Percentiles rank a stretch among this genome's conserved stretches.
Conservation (phyloP, 768 basidiomycete genomes). For the Boletus sp. region DNA sequence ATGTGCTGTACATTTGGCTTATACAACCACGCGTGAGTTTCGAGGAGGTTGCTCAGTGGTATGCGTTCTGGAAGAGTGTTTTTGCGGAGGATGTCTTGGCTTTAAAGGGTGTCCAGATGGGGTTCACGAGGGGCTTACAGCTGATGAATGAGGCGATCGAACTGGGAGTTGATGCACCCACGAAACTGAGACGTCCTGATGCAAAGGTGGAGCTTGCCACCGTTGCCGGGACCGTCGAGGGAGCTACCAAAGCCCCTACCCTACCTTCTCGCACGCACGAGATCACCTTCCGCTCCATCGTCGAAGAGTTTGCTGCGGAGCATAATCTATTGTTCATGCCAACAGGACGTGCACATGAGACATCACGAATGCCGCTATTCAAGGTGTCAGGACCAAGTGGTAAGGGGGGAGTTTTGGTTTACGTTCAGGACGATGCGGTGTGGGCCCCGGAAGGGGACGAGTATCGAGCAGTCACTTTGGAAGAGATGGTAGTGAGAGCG, state of each 20-base stretch:
- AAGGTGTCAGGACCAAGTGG: constrained; percentile 81
- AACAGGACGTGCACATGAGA: constrained; percentile 78
- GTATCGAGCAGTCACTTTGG: constrained; percentile 76
- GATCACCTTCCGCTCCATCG: constrained; percentile 89
- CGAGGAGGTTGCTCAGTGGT: constrained; percentile 94
- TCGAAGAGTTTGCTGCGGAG: constrained; percentile 82
- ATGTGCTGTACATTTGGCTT: constrained; percentile 89
- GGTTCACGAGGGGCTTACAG: constrained; percentile 86
- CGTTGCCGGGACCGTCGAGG: constrained; percentile 27
- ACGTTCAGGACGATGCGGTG: constrained; percentile 90
- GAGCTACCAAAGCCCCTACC: constrained; percentile 33
- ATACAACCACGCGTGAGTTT: constrained; percentile 84
- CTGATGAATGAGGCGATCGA: constrained; percentile 94
- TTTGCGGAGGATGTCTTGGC: constrained; percentile 72
- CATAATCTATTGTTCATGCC: constrained; percentile 91
- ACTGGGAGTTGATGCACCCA: constrained; percentile 73
- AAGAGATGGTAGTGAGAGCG: constrained; percentile 81
- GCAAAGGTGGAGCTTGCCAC: constrained; percentile 46
- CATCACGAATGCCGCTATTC: constrained; percentile 86
- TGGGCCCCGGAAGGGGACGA: constrained; percentile 73
- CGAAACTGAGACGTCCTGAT: constrained; percentile 65
- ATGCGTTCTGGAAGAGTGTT: constrained; percentile 76
- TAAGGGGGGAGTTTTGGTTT: constrained; percentile 83
- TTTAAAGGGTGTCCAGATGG: constrained; percentile 63
- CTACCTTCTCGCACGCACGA: constrained; percentile 61